Conservation (phyloP, 2,329 filamentous ascomycete species). For the Rhynchosporium graminicola region DNA sequence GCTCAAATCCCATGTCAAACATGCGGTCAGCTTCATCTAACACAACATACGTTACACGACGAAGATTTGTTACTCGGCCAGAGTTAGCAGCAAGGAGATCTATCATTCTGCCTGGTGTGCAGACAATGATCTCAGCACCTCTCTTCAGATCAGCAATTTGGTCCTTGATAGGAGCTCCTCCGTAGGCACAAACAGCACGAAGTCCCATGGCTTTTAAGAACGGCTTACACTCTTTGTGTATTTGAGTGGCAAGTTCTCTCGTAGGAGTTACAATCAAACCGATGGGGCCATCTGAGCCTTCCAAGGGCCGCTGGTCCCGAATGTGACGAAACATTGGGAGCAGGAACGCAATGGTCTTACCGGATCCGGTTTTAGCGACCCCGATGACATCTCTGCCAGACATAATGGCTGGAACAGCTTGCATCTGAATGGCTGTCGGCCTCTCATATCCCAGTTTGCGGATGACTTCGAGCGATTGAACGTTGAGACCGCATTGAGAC, state of each 20-base stretch:
- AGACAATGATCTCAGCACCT: constrained; percentile 92
- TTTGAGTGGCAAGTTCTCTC: constrained; percentile 89
- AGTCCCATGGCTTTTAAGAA: constrained; percentile 86
- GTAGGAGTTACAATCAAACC: constrained; percentile 91
- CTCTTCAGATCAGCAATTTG: constrained; percentile 96
- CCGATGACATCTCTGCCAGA: constrained; percentile 94
- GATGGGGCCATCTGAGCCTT: constrained; percentile 83
- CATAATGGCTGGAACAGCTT: constrained; percentile 94
- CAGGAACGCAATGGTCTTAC: constrained; percentile 94
- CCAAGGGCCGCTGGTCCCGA: constrained; percentile 83
- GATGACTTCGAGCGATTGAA: constrained; percentile 85
- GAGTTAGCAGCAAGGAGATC: constrained; percentile 92
- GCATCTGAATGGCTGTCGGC: constrained; percentile 91
- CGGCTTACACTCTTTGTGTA: constrained; percentile 91
- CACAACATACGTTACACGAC: constrained; percentile 88
- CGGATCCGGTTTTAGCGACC: constrained; percentile 95
- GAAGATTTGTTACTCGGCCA: constrained; percentile 89
- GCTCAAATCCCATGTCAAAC: constrained; percentile 99
- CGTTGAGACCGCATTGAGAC: constrained; percentile 90
- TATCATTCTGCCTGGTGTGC: constrained; percentile 92
- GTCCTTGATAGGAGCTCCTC: constrained; percentile 93
- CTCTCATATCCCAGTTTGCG: constrained; percentile 79
- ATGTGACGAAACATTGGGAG: constrained; percentile 98
- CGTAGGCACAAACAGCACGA: constrained; percentile 88
- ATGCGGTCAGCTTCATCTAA: constrained; percentile 97